These are phyloP conservation scores for Solioccasus polychromus DNA, from an alignment of 768 basidiomycete species.

Conservation along the genomic window DNA sequence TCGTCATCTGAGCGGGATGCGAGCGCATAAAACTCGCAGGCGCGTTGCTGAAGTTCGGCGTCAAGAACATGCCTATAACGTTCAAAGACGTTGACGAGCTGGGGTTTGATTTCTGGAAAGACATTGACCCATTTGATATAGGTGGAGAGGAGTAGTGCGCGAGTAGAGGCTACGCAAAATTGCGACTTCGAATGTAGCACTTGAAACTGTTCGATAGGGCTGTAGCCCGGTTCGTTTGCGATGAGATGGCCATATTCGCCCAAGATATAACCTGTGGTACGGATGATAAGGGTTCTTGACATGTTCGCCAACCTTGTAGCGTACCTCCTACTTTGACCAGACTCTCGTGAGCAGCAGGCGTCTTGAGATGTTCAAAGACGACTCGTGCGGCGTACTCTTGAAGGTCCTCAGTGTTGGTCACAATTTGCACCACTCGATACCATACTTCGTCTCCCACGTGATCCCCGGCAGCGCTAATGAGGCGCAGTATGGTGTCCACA, in stretches of 20 bases:
- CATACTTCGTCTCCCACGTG: constrained; percentile 99
- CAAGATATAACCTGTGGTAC: constrained; percentile 79
- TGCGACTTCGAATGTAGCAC: constrained; percentile 92
- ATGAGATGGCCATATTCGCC: constrained; percentile 99
- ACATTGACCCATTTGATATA: constrained; percentile 99
- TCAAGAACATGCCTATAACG: constrained; percentile 97
- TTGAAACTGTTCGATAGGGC: constrained; percentile 92
- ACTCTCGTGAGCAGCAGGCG: constrained; percentile 86
- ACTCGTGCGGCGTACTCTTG: constrained; percentile 95
- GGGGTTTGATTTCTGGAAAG: constrained; percentile 96
- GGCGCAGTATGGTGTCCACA: constrained; percentile 93
- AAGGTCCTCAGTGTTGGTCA: constrained; percentile 96
- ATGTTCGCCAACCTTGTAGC: constrained; percentile 15
- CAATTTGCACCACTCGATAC: constrained; percentile 98
- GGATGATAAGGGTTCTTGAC: constrained; percentile 10
- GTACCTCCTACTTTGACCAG: constrained; percentile 93
- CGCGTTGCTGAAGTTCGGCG: constrained; percentile 95
- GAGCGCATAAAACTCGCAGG: constrained; percentile 94
- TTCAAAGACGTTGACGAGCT: constrained; percentile 92
- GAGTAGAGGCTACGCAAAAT: constrained; percentile 87
- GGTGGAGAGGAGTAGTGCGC: constrained; percentile 90
- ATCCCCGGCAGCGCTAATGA: constrained; percentile 96
- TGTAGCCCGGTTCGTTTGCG: constrained; percentile 91
- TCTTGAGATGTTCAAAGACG: constrained; percentile 83
- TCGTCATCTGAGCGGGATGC: constrained; percentile 85